Evolutionary conservation across 148 eudicot genomes (phyloP).

Genomic region (Pharnaceum exiguum): DNA sequence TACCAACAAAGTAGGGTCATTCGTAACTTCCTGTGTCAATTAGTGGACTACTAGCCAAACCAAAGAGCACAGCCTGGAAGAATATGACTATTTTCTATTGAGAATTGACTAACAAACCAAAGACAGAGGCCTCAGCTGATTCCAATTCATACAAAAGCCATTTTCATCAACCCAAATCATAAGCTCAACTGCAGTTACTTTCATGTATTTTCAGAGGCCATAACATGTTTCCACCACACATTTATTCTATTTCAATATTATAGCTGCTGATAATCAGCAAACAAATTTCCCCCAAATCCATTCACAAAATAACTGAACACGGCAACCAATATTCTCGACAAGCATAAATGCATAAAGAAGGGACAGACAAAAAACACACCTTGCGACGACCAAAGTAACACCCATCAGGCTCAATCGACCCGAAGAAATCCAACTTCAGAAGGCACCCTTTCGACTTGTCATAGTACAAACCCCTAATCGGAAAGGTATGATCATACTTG

Average conservation of each 20-base stretch:
- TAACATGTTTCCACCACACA: neutral
- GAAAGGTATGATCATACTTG: slow-evolving; percentile 75
- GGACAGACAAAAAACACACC: slow-evolving; percentile 32
- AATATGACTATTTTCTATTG: too few relatives aligned
- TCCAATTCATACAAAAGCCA: too few relatives aligned
- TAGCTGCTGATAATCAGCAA: too few relatives aligned
- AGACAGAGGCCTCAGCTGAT: too few relatives aligned
- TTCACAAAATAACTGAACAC: too few relatives aligned
- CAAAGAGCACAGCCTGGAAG: too few relatives aligned
- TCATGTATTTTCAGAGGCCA: neutral
- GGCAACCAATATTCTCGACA: neutral
- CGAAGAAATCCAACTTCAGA: slow-evolving; percentile 94
- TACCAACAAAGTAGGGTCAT: too few relatives aligned
- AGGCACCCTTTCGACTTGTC: slow-evolving; percentile 94
- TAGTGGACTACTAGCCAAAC: too few relatives aligned
- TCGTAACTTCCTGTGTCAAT: too few relatives aligned
- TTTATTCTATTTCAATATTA: too few relatives aligned
- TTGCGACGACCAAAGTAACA: slow-evolving; percentile 93
- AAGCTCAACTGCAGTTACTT: neutral
- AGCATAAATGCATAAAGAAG: neutral
- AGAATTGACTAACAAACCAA: too few relatives aligned
- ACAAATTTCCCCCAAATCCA: too few relatives aligned
- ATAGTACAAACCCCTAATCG: slow-evolving; percentile 88
- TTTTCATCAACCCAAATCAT: neutral
- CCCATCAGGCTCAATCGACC: slow-evolving; percentile 92